Evolutionary conservation across 768 basidiomycete species (phyloP).

Genomic region (Filobasidium floriforme): DNA sequence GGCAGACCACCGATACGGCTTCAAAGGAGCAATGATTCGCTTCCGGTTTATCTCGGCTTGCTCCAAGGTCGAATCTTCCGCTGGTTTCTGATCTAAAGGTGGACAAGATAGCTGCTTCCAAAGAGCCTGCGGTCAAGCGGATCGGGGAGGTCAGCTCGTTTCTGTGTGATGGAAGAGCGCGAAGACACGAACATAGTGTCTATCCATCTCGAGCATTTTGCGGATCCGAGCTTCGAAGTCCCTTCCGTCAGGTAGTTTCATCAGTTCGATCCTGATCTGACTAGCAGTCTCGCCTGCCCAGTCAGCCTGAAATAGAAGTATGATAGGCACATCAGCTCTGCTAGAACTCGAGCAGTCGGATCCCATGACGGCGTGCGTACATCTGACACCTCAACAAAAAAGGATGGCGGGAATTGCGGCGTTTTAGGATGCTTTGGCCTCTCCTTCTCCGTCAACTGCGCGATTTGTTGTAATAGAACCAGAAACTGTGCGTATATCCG

Average conservation of each 20-base stretch:
- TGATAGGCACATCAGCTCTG: not conserved
- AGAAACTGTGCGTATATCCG: slow-evolving; percentile 16
- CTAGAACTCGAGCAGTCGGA: not conserved
- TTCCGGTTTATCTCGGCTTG: slow-evolving; percentile 13
- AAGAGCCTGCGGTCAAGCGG: slow-evolving; percentile 6
- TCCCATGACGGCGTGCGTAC: not conserved
- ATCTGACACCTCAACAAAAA: slow-evolving; percentile 12
- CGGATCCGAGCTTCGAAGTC: slow-evolving; percentile 15
- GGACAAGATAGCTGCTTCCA: slow-evolving; percentile 17
- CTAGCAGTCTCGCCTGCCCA: slow-evolving; percentile 19
- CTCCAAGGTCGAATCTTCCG: slow-evolving; percentile 5
- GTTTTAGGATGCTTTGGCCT: slow-evolving; percentile 19
- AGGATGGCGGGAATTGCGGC: slow-evolving; percentile 17
- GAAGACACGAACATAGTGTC: slow-evolving; percentile 17
- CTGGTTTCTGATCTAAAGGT: slow-evolving; percentile 13
- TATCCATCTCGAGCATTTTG: slow-evolving; percentile 13
- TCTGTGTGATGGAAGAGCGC: not conserved
- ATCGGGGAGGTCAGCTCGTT: not conserved
- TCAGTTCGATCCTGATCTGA: slow-evolving; percentile 12
- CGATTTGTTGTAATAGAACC: slow-evolving; percentile 14
- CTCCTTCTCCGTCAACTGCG: slow-evolving; percentile 15
- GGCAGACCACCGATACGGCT: slow-evolving; percentile 13
- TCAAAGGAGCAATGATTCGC: slow-evolving; percentile 14
- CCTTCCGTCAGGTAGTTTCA: slow-evolving; percentile 18
- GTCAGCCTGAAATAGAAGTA: slow-evolving; percentile 8